Evolutionary conservation across 805 yeast species (phyloP).

Genomic region (Lipomyces spencermartinsiae): DNA sequence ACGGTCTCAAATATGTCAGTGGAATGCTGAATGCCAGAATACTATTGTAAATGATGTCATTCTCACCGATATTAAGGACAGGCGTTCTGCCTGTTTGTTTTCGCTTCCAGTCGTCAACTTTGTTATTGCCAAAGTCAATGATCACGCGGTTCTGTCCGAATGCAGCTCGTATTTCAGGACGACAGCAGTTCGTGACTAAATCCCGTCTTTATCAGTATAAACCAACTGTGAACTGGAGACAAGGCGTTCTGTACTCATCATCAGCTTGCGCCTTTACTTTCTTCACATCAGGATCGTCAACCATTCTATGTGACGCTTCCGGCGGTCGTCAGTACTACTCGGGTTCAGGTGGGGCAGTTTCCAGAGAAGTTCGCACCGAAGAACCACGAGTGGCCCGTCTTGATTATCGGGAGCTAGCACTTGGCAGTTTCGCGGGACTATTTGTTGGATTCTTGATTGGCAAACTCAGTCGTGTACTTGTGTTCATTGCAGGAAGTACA

Average conservation of each 20-base stretch:
- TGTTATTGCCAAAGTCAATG: background rate
- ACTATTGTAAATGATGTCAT: background rate
- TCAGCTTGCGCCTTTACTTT: background rate
- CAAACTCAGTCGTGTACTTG: conserved; percentile 59
- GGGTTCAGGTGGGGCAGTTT: background rate
- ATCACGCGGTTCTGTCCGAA: conserved; percentile 5
- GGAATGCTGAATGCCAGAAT: background rate
- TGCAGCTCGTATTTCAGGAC: background rate
- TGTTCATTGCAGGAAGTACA: conserved; percentile 53
- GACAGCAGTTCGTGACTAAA: conserved; percentile 1
- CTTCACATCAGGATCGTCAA: background rate
- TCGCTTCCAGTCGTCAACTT: background rate
- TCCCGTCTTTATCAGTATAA: background rate
- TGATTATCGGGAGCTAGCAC: conserved; percentile 60
- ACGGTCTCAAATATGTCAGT: background rate
- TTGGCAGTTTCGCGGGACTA: conserved; percentile 64
- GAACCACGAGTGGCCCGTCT: conserved; percentile 47
- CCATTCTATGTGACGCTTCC: conserved; percentile 7
- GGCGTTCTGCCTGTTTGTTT: background rate
- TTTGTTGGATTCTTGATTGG: conserved; percentile 61
- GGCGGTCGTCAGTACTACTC: conserved; percentile 15
- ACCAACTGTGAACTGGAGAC: background rate
- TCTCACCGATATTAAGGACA: background rate
- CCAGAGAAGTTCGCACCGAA: background rate
- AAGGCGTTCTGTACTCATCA: background rate